Conservation (phyloP, 805 yeast species). For the Suhomyces emberorum region DNA sequence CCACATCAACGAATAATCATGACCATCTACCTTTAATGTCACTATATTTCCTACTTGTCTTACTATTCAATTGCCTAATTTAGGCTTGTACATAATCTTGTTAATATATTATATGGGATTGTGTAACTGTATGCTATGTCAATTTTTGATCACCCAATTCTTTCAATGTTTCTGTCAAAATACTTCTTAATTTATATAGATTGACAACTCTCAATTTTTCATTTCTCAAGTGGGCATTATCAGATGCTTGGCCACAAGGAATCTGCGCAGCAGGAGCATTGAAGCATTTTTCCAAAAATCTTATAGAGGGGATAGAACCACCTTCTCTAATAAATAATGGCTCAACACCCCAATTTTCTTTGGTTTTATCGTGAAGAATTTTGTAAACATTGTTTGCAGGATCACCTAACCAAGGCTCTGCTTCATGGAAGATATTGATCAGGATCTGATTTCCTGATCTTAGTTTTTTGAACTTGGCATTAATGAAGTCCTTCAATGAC, state of each 20-base stretch:
- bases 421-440: conserved; percentile 70
- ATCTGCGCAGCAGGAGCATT: conserved; percentile 90
- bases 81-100: too few species aligned
- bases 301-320: conserved; percentile 89
- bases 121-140: too few species aligned
- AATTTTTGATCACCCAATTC: too few species aligned
- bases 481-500: conserved; percentile 46
- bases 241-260: conserved; percentile 94
- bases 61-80: too few species aligned
- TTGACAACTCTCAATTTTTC: conserved; percentile 81
- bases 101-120: too few species aligned
- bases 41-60: too few species aligned
- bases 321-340: conserved; percentile 93
- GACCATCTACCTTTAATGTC: too few species aligned
- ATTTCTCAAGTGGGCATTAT: conserved; percentile 88
- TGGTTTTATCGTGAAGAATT: conserved; percentile 59
- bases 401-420: conserved; percentile 96
- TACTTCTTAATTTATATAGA: conserved; percentile 66
- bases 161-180: conserved; percentile 53
- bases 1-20: too few species aligned
- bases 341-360: conserved; percentile 68
- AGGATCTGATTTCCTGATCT: conserved; percentile 59
- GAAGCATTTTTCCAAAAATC: conserved; percentile 78
- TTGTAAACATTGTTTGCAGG: conserved; percentile 71
- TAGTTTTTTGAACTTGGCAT: conserved; percentile 44